Evolutionary conservation across 371 early-diverging fungal genomes (phyloP).

Genomic region (Mucor sp.): DNA sequence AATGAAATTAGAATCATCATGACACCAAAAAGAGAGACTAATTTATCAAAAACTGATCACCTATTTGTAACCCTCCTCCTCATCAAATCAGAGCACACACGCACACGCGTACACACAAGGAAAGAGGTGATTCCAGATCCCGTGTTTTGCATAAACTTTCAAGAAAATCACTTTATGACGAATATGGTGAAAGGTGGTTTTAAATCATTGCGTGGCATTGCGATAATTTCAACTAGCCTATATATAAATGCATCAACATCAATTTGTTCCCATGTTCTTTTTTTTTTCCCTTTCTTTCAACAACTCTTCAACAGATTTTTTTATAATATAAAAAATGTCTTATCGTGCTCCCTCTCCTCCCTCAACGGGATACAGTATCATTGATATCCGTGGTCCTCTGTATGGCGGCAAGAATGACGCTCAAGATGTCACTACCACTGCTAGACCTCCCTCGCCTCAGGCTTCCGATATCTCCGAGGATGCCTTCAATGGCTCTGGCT

Average conservation of each 20-base stretch:
- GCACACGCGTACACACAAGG: background rate
- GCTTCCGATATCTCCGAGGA: conserved; percentile 34
- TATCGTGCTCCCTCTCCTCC: conserved; percentile 24
- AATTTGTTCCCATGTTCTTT: background rate
- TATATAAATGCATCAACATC: conserved; percentile 1
- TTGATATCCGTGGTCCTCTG: conserved; percentile 35
- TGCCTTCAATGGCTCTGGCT: conserved; percentile 42
- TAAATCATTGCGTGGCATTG: conserved; percentile 2
- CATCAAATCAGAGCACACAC: background rate
- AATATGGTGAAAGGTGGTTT: background rate
- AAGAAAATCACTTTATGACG: background rate
- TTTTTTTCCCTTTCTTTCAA: background rate
- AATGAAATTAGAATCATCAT: no score
- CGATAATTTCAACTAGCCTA: background rate
- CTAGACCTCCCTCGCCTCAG: conserved; percentile 33
- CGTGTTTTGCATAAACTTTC: background rate
- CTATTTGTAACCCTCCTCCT: background rate
- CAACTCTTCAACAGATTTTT: conserved; percentile 26
- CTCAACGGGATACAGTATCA: conserved; percentile 39
- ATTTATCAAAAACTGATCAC: background rate
- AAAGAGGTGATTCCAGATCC: background rate
- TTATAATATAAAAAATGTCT: conserved; percentile 9
- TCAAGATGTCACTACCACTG: background rate
- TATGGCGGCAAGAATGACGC: background rate
- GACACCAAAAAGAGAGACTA: background rate